Percentiles rank a stretch among this genome's conserved stretches.
Conservation (phyloP, 345 rosid genomes). For the Linum trigynum region DNA sequence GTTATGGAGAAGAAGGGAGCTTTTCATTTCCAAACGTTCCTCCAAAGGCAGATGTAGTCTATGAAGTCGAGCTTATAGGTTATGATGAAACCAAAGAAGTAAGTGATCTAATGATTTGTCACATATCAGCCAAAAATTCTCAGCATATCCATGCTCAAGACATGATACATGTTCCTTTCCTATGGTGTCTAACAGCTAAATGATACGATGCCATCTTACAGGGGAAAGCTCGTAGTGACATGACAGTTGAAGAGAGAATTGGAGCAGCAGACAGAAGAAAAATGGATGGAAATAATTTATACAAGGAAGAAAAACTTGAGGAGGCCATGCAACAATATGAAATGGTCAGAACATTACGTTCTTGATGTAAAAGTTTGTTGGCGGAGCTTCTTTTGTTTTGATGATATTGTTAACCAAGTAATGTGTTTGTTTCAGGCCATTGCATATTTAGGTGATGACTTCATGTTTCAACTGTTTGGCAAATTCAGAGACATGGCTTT, state of each 20-base stretch:
- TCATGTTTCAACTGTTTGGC: slow-evolving; percentile 95
- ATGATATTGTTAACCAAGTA: neutral
- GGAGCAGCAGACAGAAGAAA: slow-evolving; percentile 87
- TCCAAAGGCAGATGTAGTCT: slow-evolving; percentile 74
- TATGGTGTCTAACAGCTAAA: neutral
- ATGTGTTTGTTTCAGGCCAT: slow-evolving; percentile 47
- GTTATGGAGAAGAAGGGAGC: slow-evolving; percentile 89
- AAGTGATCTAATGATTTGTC: slow-evolving; percentile 22
- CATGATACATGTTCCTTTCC: neutral
- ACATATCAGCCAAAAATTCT: neutral
- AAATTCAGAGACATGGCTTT: slow-evolving; percentile 94
- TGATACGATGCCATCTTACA: slow-evolving; percentile 15
- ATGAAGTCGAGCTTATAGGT: slow-evolving; percentile 93
- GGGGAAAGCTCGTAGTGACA: slow-evolving; percentile 92
- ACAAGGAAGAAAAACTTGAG: slow-evolving; percentile 70
- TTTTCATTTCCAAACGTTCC: slow-evolving; percentile 96
- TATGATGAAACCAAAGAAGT: slow-evolving; percentile 91
- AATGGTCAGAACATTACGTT: slow-evolving; percentile 51
- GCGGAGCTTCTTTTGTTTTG: neutral
- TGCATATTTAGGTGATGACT: slow-evolving; percentile 92
- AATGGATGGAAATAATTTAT: slow-evolving; percentile 83
- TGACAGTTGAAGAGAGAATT: slow-evolving; percentile 97
- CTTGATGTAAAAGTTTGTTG: slow-evolving; percentile 7
- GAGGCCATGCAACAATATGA: slow-evolving; percentile 99
- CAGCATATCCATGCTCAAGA: neutral